phyloP scores from a whole-genome alignment of 1,284 basidiomycete species.

The Boletus sp. region DNA sequence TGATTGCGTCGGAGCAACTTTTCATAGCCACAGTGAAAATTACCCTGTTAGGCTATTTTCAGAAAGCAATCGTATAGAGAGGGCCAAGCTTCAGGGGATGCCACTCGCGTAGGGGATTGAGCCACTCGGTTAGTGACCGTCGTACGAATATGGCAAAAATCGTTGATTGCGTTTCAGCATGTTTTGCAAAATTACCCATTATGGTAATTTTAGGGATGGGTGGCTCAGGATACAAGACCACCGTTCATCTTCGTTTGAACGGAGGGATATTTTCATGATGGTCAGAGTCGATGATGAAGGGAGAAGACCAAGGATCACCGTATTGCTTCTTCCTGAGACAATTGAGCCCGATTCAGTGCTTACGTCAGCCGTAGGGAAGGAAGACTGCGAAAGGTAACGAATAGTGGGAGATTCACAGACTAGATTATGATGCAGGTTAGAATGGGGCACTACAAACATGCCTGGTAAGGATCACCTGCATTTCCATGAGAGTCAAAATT shows the following conservation, averaged over 20 bases:
- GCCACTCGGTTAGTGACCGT: constrained; percentile 24
- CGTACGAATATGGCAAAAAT: constrained; percentile 14
- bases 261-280: neutral
- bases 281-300: neutral
- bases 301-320: constrained; percentile 2
- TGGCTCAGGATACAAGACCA: constrained; percentile 21
- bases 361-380: too few relatives aligned
- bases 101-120: constrained; percentile 23
- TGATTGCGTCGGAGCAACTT: constrained; percentile 26
- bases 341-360: neutral
- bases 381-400: too few relatives aligned
- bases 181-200: constrained; percentile 23
- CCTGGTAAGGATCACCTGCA: too few relatives aligned
- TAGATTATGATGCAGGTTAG: too few relatives aligned
- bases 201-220: constrained; percentile 13
- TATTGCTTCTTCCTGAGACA: constrained; percentile 7
- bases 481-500: too few relatives aligned
- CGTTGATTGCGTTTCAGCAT: constrained; percentile 25
- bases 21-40: constrained; percentile 20
- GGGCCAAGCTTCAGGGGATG: constrained; percentile 16
- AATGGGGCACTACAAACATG: too few relatives aligned
- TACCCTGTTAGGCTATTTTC: constrained; percentile 18
- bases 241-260: neutral
- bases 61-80: constrained; percentile 18
- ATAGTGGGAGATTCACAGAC: too few relatives aligned